Base-by-base conservation (phyloP, 2,329 filamentous ascomycete species). In the Fusarium cicatricum region DNA sequence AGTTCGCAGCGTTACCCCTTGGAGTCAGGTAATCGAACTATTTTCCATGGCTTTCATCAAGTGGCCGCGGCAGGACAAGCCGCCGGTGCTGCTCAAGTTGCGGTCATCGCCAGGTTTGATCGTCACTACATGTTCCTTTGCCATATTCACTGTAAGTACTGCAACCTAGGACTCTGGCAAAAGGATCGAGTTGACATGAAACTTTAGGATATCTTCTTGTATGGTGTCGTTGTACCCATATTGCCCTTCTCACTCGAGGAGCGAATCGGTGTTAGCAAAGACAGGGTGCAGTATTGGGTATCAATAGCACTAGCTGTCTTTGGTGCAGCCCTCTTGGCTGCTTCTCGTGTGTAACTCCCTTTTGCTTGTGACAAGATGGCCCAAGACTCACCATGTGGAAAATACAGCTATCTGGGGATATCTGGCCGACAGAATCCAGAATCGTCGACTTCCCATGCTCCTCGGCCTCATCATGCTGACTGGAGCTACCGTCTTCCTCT, bases 221-320 rank as follows among this genome's bases (percentile, higher is more conserved):
- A 74, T 37, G 70, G 67, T 19, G 72, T 75, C 40, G 67, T 74
- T 41, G 71, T 74, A 10, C 72, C 72, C 2, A 61, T 75, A 11
- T 52, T 74, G 40, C 72, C 72, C 12, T 74, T 72, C 49, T 67
- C 69, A 10, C 64, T 75, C 10, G 40, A 63, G 11, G 52, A 55
- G n/a, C 64, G 69, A 14, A 58, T 69, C 43, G 70, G 67, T 11
- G 58, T 74, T 11, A 34, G 47, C 5, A 32, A 55, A 40, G 52
- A 65, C 12, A 59, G 62, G 66, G 70, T 74, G 36, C 72, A 75
- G 51, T 70, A 72, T 37, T 75, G 72, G 72, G 66, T 73, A n/a
- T 74, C 72, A 9, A 65, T 75, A 49, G 72, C 72, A 21, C 62
- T 75, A 43, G 71, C 72, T 6, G 68, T 73, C 11, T 74, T 68